Conservation (phyloP, 192 early-diverging fungal species). For the Cladochytrium replicatum region DNA sequence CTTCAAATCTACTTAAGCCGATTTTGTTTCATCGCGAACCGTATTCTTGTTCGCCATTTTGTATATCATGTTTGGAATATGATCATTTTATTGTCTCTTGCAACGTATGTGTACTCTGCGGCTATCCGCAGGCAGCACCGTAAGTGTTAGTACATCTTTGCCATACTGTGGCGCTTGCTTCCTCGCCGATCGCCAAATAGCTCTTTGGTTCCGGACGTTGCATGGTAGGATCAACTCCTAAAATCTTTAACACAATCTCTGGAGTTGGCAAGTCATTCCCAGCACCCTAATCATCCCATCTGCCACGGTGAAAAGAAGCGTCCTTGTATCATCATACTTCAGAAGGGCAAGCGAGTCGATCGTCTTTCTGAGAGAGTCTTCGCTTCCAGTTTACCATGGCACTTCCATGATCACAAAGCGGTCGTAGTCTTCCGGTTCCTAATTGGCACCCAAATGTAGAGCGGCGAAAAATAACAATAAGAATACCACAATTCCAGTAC, state of each 20-base stretch:
- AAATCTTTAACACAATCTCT: slow-evolving; percentile 81
- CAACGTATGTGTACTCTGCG: no score
- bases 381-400: slow-evolving; percentile 96
- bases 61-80: no score
- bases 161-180: no score
- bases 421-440: slow-evolving; percentile 72
- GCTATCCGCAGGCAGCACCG: no score
- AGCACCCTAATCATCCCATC: slow-evolving; percentile 90
- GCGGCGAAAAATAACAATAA: slow-evolving; percentile 92
- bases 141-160: no score
- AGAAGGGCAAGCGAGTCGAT: slow-evolving; percentile 82
- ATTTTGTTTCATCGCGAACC: no score
- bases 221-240: slow-evolving; percentile 73
- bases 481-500: slow-evolving; percentile 68
- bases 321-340: slow-evolving; percentile 90
- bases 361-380: slow-evolving; percentile 84
- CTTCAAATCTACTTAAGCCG: no score
- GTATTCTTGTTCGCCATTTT: no score
- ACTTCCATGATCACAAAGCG: slow-evolving; percentile 90
- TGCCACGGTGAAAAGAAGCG: slow-evolving; percentile 85
- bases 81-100: no score
- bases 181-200: slow-evolving; percentile 83
- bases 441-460: slow-evolving; percentile 67
- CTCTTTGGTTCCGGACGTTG: slow-evolving; percentile 68
- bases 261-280: slow-evolving; percentile 90